Percentiles rank a stretch among this genome's conserved stretches.
These are phyloP conservation scores for Blepharisma stoltei DNA, from an alignment of 73 alveolate genomes.

Conservation along the genomic window DNA sequence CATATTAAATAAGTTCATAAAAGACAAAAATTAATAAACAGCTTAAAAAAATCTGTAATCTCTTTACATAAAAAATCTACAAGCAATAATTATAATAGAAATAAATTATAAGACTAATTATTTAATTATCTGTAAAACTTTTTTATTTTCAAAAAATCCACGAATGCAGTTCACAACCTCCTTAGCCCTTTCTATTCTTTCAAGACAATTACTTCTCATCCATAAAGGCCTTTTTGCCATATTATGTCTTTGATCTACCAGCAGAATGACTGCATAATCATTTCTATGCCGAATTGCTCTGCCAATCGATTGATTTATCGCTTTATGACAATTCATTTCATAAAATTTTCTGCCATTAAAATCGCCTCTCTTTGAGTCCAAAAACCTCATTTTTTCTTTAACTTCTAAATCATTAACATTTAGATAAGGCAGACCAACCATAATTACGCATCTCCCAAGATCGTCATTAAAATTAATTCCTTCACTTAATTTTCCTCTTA, in stretches of 20 bases:
- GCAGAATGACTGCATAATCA: conserved; percentile 75
- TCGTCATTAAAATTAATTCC: conserved; percentile 63
- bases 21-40: no score
- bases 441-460: conserved; percentile 66
- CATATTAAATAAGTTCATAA: no score
- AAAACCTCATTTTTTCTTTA: conserved; percentile 57
- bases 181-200: no score
- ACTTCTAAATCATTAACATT: conserved; percentile 54
- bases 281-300: conserved; percentile 81
- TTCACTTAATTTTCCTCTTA: conserved; percentile 62
- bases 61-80: no score
- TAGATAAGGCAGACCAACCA: conserved; percentile 80
- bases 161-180: no score
- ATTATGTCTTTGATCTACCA: conserved; percentile 64
- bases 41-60: no score
- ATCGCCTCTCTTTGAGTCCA: conserved; percentile 39
- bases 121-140: no score
- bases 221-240: background rate
- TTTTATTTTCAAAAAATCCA: no score
- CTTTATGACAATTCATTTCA: conserved; percentile 52
- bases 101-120: no score
- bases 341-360: conserved; percentile 57
- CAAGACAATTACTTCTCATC: background rate
- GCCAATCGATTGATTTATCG: conserved; percentile 79
- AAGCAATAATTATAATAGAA: no score